Percentiles rank a stretch among this genome's conserved stretches.
These are phyloP conservation scores for Coemansia biformis DNA, from an alignment of 192 early-diverging fungal genomes.

Conservation along the genomic window DNA sequence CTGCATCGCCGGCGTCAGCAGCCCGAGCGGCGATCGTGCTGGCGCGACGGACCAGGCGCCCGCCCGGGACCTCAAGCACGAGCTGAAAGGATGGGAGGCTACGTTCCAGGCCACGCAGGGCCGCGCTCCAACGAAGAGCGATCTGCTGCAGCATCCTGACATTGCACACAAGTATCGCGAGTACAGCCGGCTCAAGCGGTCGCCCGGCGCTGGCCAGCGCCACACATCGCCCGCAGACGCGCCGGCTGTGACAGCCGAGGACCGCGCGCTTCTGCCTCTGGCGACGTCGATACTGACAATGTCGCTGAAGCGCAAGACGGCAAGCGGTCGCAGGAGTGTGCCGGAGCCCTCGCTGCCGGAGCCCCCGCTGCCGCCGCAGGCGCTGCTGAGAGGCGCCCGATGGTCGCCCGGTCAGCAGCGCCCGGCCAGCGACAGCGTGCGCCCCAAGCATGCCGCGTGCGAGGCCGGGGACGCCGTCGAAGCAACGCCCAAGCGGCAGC, in stretches of 20 bases:
- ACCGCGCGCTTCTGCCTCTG: too few species aligned
- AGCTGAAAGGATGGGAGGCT: conserved; percentile 44
- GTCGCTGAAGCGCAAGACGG: conserved; percentile 33
- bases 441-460: neutral
- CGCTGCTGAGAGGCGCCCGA: too few species aligned
- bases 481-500: conserved; percentile 23
- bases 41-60: neutral
- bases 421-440: neutral
- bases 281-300: conserved; percentile 23
- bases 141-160: conserved; percentile 21
- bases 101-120: conserved; percentile 28
- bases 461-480: neutral
- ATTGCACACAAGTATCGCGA: conserved; percentile 38
- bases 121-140: conserved; percentile 27
- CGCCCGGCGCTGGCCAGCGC: neutral
- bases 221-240: neutral
- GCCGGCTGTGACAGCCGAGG: too few species aligned
- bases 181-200: conserved; percentile 39
- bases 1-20: too few species aligned
- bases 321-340: neutral
- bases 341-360: too few species aligned
- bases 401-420: too few species aligned
- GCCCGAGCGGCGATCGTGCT: neutral
- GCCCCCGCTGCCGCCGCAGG: too few species aligned
- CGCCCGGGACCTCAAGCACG: conserved; percentile 34